Evolutionary conservation across 2,329 filamentous ascomycete species (phyloP), one percentile per base, ranked within the genome.

Genomic region (Aspergillus neoniger): DNA sequence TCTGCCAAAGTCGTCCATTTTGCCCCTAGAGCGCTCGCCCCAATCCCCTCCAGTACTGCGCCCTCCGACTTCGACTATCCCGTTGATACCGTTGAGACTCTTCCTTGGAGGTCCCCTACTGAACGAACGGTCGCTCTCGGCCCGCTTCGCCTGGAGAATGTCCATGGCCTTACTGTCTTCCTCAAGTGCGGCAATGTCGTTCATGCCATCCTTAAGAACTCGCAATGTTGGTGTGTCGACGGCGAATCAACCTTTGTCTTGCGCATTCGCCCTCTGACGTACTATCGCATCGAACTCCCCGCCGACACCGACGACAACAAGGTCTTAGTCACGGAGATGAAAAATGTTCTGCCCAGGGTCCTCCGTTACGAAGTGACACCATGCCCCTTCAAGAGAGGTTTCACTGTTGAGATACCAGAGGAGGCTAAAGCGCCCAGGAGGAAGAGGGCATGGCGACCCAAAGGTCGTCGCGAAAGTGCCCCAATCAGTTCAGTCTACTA

Each of bases 141-240:
- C 2, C 85, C 88, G 1, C 84, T 97, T 62, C 86, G 89, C 64
- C 91, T 97, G 64, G 96, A 97, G 74, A 88, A 91, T 69, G 90
- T 95, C 36, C 90, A 91, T 7, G 91, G 91, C 19, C 91, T 91
- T 9, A 91, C 95, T 15, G 91, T 91, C 12, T 97, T 96, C 70
- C 82, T 97, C 9, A 94, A 90, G 75, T 96, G 92, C 65, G 91
- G 91, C 61, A 87, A 86, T 58, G 88, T 93, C 15, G 83, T 96
- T 17, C 91, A 95, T 69, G 90, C 93, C 10, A 95, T 97, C 63
- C 79, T 97, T 55, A 91, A 91, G 23, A 91, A 91, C 74, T 96
- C 92, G 60, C 92, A 96, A 76, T 96, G 91, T 72, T 97, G 93
- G 93, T 96, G 91, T 74, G 90, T 97, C 32, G 91, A 96, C 74